These are phyloP conservation scores for Dendrobium catenatum DNA, from an alignment of 106 monocot species.

Conservation along the genomic window DNA sequence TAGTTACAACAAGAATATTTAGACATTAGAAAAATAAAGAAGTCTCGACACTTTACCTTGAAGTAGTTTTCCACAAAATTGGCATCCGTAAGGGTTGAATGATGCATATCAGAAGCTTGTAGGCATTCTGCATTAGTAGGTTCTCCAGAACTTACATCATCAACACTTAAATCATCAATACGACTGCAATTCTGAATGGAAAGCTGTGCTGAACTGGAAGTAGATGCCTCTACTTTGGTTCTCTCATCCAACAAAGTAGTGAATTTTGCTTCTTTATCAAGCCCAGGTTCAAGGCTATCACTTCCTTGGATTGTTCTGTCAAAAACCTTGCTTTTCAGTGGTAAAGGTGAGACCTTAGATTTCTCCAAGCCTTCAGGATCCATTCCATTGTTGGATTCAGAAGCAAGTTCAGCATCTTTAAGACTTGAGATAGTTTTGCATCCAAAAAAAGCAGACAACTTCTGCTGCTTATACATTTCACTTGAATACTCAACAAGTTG, in stretches of 20 bases:
- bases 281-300: slow-evolving; percentile 15
- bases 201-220: slow-evolving; percentile 9
- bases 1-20: background rate
- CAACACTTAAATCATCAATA: slow-evolving; percentile 10
- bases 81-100: slow-evolving; percentile 59
- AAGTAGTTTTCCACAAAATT: slow-evolving; percentile 98
- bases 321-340: slow-evolving; percentile 6
- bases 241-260: slow-evolving; percentile 19
- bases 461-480: slow-evolving; percentile 53
- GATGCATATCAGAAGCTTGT: slow-evolving; percentile 22
- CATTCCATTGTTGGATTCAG: slow-evolving; percentile 1
- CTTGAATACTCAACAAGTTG: slow-evolving; percentile 33
- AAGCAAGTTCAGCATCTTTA: slow-evolving; percentile 17
- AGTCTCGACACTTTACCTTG: slow-evolving; percentile 39
- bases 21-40: background rate
- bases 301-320: background rate
- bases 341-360: slow-evolving; percentile 1
- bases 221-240: slow-evolving; percentile 18
- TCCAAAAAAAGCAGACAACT: slow-evolving; percentile 69
- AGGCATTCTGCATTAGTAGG: slow-evolving; percentile 7
- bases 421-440: slow-evolving; percentile 25
- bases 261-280: slow-evolving; percentile 12
- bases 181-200: background rate
- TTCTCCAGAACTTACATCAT: background rate
- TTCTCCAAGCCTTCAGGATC: slow-evolving; percentile 20